Evolutionary conservation across 148 eudicot genomes (phyloP), one percentile per base, ranked within the genome.

Genomic region (Rheum nobile): DNA sequence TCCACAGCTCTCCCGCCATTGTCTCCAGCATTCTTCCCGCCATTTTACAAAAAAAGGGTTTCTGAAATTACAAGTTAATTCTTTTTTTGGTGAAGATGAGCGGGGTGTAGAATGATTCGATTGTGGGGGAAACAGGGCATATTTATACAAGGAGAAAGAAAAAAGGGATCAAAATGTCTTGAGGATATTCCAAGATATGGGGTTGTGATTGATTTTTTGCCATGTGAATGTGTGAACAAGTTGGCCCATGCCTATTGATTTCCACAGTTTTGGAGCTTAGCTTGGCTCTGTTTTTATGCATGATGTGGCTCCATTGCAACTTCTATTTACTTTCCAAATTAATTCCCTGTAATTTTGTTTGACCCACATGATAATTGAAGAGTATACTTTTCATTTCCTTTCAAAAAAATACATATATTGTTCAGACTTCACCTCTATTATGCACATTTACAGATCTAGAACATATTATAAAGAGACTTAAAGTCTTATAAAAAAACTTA

Each of bases 261-360:
- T 61, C 34, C n/a, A 65, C 17, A 10, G 28, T 28, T 61, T 65
- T 65, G 70, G 70, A 65, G 9, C 39, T 31, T 65, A 65, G 70
- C 32, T 35, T 34, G 70, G 22, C 41, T 65, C 21, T 65, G 38
- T 17, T 31, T 61, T 32, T 16, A 65, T 34, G 70, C 22, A 4
- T 65, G 70, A 65, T 34, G 70, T 65, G 70, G 70, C 70, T 65
- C 41, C 70, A 16, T 65, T 65, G 70, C 12, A 65, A 6, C 70
- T 65, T 65, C 70, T 3, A 32, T 65, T 34, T 65, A 31, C 37
- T 5, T 29, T 63, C 13, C 34, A 22, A n/a, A 28, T 16, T 59
- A 26, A 29, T 59, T 61, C 29, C 2, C 39, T 65, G 10, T 65
- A 8, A 57, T 57, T 26, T 65, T 32, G 13, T 31, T 32, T 65